A percentile compares a stretch with the other conserved stretches of the same genome.
Evolutionary conservation across 495 filamentous ascomycete species (phyloP).

Genomic region (Penicillium ucsense): DNA sequence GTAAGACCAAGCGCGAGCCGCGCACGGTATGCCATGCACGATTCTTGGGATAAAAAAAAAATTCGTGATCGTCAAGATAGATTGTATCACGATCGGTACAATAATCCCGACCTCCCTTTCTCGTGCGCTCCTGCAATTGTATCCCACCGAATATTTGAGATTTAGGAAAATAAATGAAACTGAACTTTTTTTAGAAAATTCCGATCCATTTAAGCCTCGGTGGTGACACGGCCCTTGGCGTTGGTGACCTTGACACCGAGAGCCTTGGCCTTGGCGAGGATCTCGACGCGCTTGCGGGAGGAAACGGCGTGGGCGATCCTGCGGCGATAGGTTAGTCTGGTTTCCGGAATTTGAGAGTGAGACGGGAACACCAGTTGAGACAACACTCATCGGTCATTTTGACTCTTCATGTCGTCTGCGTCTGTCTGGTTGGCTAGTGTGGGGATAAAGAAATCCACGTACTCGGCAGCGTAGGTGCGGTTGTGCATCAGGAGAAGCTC

Average conservation of each 20-base stretch:
- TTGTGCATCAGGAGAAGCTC: conserved; percentile 99
- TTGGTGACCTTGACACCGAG: conserved; percentile 98
- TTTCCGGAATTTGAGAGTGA: too few species aligned
- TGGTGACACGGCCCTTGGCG: conserved; percentile 94
- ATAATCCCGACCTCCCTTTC: conserved; percentile 18
- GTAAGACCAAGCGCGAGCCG: conserved; percentile 19
- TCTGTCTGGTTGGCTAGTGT: neutral
- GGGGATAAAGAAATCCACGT: conserved; percentile 29
- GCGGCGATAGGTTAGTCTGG: conserved; percentile 7
- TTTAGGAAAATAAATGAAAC: conserved; percentile 14
- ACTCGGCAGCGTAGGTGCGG: conserved; percentile 97
- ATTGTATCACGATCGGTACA: conserved; percentile 23
- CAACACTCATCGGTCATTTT: too few species aligned
- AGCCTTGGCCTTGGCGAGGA: conserved; percentile 91
- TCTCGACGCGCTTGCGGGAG: conserved; percentile 95
- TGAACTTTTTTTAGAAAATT: conserved; percentile 17
- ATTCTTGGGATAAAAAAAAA: conserved; percentile 13
- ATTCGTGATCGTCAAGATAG: conserved; percentile 26
- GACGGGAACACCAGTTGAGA: too few species aligned
- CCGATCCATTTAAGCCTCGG: conserved; percentile 69
- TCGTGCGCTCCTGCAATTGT: conserved; percentile 12
- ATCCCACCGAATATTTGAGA: conserved; percentile 4
- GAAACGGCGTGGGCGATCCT: conserved; percentile 97
- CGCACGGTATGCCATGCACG: conserved; percentile 24
- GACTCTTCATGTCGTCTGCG: neutral